These are phyloP conservation scores for Pichia deserticola DNA, from an alignment of 805 yeast species.

Conservation along the genomic window DNA sequence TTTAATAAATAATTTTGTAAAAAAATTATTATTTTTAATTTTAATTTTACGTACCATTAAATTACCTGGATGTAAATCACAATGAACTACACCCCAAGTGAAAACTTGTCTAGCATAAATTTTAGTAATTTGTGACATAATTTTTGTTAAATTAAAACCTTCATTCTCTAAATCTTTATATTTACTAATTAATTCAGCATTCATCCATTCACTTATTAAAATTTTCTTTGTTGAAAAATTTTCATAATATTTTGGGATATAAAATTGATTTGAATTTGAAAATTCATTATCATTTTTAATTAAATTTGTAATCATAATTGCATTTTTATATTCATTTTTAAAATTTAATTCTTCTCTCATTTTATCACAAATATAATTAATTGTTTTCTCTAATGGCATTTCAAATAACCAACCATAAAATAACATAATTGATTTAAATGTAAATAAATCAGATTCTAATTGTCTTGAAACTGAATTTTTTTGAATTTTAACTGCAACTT, in stretches of 20 bases:
- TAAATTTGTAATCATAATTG: conserved; percentile 31
- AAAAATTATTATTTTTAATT: conserved; percentile 4
- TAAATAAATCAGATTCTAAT: conserved; percentile 50
- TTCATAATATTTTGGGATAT: conserved; percentile 48
- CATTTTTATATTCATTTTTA: conserved; percentile 46
- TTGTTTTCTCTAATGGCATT: conserved; percentile 52
- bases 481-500: conserved; percentile 62
- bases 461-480: conserved; percentile 57
- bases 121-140: conserved; percentile 45
- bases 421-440: conserved; percentile 45
- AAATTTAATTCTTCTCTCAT: conserved; percentile 58
- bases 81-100: conserved; percentile 60
- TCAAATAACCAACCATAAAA: conserved; percentile 54
- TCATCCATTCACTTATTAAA: conserved; percentile 68
- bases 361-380: conserved; percentile 50
- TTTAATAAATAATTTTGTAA: conserved; percentile 8
- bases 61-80: conserved; percentile 82
- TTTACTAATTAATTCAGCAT: conserved; percentile 54
- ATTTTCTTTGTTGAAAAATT: conserved; percentile 43
- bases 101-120: conserved; percentile 54
- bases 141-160: conserved; percentile 31
- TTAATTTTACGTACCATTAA: conserved; percentile 41
- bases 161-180: conserved; percentile 34
- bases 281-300: conserved; percentile 39
- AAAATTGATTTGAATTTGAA: conserved; percentile 28